Base-by-base conservation (phyloP, 129 eudicot species). In the Tagetes erecta region DNA sequence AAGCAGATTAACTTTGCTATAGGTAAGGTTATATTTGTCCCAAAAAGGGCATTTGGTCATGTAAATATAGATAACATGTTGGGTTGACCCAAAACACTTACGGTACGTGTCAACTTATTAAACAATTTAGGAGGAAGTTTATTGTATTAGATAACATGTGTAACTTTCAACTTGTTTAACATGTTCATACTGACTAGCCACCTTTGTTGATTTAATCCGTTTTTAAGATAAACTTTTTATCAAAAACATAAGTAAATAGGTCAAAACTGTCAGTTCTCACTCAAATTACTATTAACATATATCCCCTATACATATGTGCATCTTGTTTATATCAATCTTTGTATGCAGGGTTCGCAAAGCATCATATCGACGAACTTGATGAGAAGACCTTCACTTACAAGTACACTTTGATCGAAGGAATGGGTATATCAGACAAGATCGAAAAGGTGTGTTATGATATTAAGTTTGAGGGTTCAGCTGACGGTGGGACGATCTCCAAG, bases 361-460 rank as follows among this genome's bases (percentile, higher is more conserved):
- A 31, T 39, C 64, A 58, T 30, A 31, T 58, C 9, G 64, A 58
- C 10, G 64, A 58, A 31, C 10, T 57, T 1, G 64, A 57, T 57
- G 64, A 57, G 64, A 57, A 57, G 11, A 1, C 64, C 2, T 9
- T 57, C 10, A 30, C 36, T 0, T 57, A 57, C 13, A 57, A 31
- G 39, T 57, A 57, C 6, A 57, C 64, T 27, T 57, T 57, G 64
- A 57, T 57, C 6, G 64, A 57, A 57, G 64, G 64, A 57, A 30
- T 2, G 5, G 64, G 38, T 30, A 57, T 57, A 9, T 57, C 64
- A 0, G 38, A 57, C n/a, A 57, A 57, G 38, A 57, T 57, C 11
- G 64, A 30, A 30, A 57, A 57, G 38, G 64, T 57, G 3, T 8
- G 37, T 8, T 57, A 57, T 8, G 64, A 57, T 57, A 31, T 57